Conservation (phyloP, 2,329 filamentous ascomycete genomes). For the Hortaea sp. region DNA sequence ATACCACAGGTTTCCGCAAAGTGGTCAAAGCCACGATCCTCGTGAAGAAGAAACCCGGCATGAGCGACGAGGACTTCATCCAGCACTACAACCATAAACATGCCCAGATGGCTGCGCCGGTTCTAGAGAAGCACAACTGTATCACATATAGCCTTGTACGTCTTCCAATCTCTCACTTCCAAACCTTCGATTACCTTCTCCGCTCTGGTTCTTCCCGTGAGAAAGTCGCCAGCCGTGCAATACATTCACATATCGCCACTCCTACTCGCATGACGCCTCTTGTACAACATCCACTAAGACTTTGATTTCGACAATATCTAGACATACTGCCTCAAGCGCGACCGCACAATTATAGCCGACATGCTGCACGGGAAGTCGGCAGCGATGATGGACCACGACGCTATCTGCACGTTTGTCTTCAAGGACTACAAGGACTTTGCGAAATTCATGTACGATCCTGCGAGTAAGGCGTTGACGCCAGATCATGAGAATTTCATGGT, state of each 20-base stretch:
- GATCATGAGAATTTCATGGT: conserved; percentile 28
- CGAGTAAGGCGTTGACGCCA: conserved; percentile 29
- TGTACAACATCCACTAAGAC: not conserved
- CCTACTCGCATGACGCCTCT: too few species aligned
- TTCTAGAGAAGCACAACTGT: conserved; percentile 34
- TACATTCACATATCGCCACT: too few species aligned
- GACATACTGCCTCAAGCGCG: conserved; percentile 37
- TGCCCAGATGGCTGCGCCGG: conserved; percentile 34
- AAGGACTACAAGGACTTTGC: conserved; percentile 36
- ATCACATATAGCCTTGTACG: conserved; percentile 37
- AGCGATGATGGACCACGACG: conserved; percentile 35
- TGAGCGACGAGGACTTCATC: conserved; percentile 36
- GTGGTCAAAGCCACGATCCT: conserved; percentile 38
- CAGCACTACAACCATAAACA: conserved; percentile 37
- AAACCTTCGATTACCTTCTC: not conserved
- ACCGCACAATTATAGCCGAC: conserved; percentile 35
- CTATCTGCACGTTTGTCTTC: conserved; percentile 40
- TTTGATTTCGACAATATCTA: conserved; percentile 8
- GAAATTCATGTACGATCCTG: conserved; percentile 37
- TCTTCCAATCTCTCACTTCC: not conserved
- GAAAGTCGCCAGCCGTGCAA: too few species aligned
- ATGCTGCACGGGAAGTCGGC: conserved; percentile 35
- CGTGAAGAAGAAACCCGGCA: conserved; percentile 37
- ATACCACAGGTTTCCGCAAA: conserved; percentile 36
- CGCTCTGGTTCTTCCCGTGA: too few species aligned